Evolutionary conservation across 2,329 filamentous ascomycete genomes (phyloP).

Genomic region (Arthrocladium fulminans): DNA sequence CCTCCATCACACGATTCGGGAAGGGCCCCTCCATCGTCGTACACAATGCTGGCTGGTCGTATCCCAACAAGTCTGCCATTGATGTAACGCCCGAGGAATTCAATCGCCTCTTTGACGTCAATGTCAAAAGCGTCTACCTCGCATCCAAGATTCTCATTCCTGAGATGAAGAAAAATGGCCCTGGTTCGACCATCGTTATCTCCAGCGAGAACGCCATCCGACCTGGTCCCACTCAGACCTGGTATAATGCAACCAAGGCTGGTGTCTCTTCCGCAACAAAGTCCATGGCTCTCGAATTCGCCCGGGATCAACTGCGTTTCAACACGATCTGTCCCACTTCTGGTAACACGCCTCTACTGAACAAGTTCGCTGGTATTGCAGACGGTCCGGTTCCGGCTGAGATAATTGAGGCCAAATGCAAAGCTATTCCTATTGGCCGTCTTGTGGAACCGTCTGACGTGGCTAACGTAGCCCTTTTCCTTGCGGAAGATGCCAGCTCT

Average conservation of each 20-base stretch:
- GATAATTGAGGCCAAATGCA: conserved; percentile 14
- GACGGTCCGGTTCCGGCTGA: conserved; percentile 14
- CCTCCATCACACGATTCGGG: neutral
- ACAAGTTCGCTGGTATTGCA: conserved; percentile 13
- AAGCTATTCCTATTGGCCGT: conserved; percentile 14
- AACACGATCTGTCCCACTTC: conserved; percentile 2
- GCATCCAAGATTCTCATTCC: conserved; percentile 27
- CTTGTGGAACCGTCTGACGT: conserved; percentile 14
- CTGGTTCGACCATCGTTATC: conserved; percentile 36
- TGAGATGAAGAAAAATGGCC: conserved; percentile 29
- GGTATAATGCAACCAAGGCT: conserved; percentile 37
- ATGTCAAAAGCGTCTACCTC: conserved; percentile 33
- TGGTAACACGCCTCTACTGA: neutral
- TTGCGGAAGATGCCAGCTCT: conserved; percentile 13
- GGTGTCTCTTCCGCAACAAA: too few relatives aligned
- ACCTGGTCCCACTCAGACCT: conserved; percentile 32
- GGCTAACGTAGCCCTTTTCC: conserved; percentile 15
- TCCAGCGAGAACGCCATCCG: conserved; percentile 32
- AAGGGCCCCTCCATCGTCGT: conserved; percentile 12
- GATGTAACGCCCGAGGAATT: conserved; percentile 13
- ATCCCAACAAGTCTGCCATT: conserved; percentile 14
- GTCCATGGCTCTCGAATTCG: too few relatives aligned
- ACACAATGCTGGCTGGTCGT: conserved; percentile 15
- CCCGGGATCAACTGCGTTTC: neutral
- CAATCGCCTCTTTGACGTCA: conserved; percentile 14